These are phyloP conservation scores for Casuarina glauca DNA, from an alignment of 306 rosid genomes.

Conservation along the genomic window DNA sequence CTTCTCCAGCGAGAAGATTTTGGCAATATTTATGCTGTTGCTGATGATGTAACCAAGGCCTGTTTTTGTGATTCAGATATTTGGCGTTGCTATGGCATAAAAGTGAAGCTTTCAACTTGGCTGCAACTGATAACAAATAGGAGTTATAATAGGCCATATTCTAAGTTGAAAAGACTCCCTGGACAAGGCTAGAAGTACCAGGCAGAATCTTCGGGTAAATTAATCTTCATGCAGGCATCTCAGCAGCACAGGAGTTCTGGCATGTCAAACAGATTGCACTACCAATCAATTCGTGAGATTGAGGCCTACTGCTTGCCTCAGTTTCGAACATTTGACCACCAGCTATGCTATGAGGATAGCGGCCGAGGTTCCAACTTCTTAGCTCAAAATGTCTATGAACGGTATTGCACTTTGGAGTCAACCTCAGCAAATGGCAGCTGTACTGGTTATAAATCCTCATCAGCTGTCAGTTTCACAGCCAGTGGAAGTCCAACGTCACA, in stretches of 20 bases:
- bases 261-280: conserved; percentile 53
- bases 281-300: conserved; percentile 64
- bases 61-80: conserved; percentile 12
- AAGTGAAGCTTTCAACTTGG: conserved; percentile 1
- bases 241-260: conserved; percentile 59
- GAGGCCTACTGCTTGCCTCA: conserved; percentile 66
- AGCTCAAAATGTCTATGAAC: conserved; percentile 36
- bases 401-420: conserved; percentile 86
- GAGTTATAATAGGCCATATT: too few species aligned
- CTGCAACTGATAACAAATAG: too few species aligned
- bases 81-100: conserved; percentile 19
- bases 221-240: conserved; percentile 65
- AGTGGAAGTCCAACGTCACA: conserved; percentile 68
- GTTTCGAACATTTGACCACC: conserved; percentile 48
- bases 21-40: conserved; percentile 6
- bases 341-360: conserved; percentile 44
- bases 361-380: conserved; percentile 44
- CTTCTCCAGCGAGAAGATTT: conserved; percentile 5
- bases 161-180: conserved; percentile 17
- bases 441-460: conserved; percentile 50
- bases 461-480: conserved; percentile 68
- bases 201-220: conserved; percentile 3
- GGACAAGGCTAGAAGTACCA: conserved; percentile 4
- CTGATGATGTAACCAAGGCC: conserved; percentile 13
- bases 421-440: conserved; percentile 53